A percentile compares a stretch with the other conserved stretches of the same genome.
phyloP scores from a whole-genome alignment of 2,329 filamentous ascomycete genomes.

The Claviceps cyperi region DNA sequence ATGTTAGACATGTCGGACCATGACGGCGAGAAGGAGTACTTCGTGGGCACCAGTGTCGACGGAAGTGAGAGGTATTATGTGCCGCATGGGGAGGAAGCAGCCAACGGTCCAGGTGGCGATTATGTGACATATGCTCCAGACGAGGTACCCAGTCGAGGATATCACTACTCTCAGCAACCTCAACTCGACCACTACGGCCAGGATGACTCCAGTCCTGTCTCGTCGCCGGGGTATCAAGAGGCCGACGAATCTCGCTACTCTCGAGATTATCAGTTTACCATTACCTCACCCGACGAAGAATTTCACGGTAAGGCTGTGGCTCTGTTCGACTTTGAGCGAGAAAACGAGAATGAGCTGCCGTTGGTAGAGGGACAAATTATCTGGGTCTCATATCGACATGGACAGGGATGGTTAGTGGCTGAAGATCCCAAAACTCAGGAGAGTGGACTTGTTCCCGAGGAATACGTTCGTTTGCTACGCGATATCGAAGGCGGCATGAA shows the following conservation, averaged over 20 bases:
- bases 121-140: conserved; percentile 64
- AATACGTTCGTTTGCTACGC: conserved; percentile 81
- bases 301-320: conserved; percentile 96
- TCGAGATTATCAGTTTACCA: conserved; percentile 86
- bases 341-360: conserved; percentile 93
- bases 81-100: conserved; percentile 51
- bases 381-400: conserved; percentile 88
- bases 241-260: conserved; percentile 71
- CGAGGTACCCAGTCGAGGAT: conserved; percentile 39
- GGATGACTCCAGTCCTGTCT: conserved; percentile 35
- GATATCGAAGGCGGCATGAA: conserved; percentile 87
- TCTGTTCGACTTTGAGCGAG: conserved; percentile 83
- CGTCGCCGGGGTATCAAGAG: conserved; percentile 42
- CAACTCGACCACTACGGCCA: conserved; percentile 40
- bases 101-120: conserved; percentile 64
- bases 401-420: conserved; percentile 93
- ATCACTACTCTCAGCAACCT: conserved; percentile 27
- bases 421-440: conserved; percentile 91
- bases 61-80: conserved; percentile 64
- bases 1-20: conserved; percentile 35
- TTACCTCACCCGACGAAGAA: conserved; percentile 88
- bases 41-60: conserved; percentile 51
- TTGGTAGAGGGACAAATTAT: conserved; percentile 92
- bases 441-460: conserved; percentile 88
- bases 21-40: conserved; percentile 50